Conservation (phyloP, 176 grass and related monocot genomes). For the Oryza officinalis region DNA sequence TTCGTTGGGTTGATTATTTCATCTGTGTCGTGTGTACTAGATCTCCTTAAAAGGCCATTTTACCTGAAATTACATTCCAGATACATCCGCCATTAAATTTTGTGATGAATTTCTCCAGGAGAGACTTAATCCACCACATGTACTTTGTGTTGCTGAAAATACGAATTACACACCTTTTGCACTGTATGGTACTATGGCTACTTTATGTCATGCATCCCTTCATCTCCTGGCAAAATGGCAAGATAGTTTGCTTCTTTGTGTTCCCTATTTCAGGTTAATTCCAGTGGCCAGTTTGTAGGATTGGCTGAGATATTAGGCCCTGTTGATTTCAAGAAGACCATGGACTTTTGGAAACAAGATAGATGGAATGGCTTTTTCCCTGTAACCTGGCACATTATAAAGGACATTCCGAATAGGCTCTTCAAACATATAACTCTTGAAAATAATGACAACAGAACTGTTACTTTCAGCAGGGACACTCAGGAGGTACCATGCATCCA, state of each 20-base stretch:
- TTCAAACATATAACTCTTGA: slow-evolving; percentile 88
- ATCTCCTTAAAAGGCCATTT: neutral
- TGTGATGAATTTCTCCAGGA: neutral
- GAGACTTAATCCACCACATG: neutral
- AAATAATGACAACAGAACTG: slow-evolving; percentile 70
- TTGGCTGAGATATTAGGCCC: slow-evolving; percentile 91
- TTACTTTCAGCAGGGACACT: slow-evolving; percentile 86
- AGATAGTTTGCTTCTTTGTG: neutral
- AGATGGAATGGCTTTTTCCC: slow-evolving; percentile 90
- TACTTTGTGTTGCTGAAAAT: slow-evolving; percentile 4
- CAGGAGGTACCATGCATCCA: slow-evolving; percentile 67
- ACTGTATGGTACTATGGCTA: neutral
- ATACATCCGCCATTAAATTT: neutral
- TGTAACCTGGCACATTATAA: slow-evolving; percentile 76
- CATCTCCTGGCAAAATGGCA: neutral
- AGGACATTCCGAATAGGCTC: slow-evolving; percentile 71
- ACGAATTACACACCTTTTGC: neutral
- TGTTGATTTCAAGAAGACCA: slow-evolving; percentile 84
- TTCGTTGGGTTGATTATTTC: neutral
- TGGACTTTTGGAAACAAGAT: slow-evolving; percentile 80
- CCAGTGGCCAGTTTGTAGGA: slow-evolving; percentile 86
- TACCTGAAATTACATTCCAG: slow-evolving; percentile 6
- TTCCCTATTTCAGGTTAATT: slow-evolving; percentile 78
- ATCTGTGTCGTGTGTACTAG: neutral
- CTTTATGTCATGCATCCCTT: neutral